Conservation (phyloP, 2,329 filamentous ascomycete species). For the Aaosphaeria arxii region DNA sequence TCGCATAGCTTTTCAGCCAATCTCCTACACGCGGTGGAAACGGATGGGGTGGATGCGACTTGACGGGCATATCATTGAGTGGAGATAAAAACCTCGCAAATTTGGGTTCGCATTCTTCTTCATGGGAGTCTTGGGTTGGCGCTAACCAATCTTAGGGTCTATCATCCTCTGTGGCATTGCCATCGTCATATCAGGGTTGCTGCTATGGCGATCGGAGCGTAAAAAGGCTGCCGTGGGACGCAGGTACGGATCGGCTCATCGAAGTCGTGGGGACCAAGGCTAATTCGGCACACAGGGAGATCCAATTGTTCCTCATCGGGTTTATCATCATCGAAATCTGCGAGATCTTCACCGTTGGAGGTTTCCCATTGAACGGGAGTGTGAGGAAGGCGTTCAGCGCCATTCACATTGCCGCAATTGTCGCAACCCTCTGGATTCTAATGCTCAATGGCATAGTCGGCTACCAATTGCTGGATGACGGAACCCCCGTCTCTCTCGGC, state of each 20-base stretch:
- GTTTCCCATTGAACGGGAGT: slow-evolving; percentile 69
- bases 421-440: slow-evolving; percentile 84
- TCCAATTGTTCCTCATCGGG: slow-evolving; percentile 86
- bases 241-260: slow-evolving; percentile 56
- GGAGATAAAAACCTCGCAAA: slow-evolving; percentile 70
- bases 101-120: slow-evolving; percentile 60
- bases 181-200: slow-evolving; percentile 63
- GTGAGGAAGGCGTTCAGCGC: slow-evolving; percentile 85
- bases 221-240: slow-evolving; percentile 93
- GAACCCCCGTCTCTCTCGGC: slow-evolving; percentile 77
- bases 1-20: slow-evolving; percentile 61
- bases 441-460: slow-evolving; percentile 90
- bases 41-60: slow-evolving; percentile 67
- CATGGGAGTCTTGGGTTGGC: slow-evolving; percentile 21
- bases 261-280: background rate
- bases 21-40: slow-evolving; percentile 57
- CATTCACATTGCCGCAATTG: slow-evolving; percentile 85
- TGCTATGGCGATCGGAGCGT: slow-evolving; percentile 77
- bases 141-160: slow-evolving; percentile 58
- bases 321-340: slow-evolving; percentile 89
- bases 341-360: slow-evolving; percentile 94
- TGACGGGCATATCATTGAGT: slow-evolving; percentile 72
- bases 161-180: slow-evolving; percentile 79
- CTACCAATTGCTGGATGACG: slow-evolving; percentile 91
- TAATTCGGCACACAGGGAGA: slow-evolving; percentile 63